phyloP scores from a whole-genome alignment of 1,139 yeast genomes.

The Diutina siamensis region DNA sequence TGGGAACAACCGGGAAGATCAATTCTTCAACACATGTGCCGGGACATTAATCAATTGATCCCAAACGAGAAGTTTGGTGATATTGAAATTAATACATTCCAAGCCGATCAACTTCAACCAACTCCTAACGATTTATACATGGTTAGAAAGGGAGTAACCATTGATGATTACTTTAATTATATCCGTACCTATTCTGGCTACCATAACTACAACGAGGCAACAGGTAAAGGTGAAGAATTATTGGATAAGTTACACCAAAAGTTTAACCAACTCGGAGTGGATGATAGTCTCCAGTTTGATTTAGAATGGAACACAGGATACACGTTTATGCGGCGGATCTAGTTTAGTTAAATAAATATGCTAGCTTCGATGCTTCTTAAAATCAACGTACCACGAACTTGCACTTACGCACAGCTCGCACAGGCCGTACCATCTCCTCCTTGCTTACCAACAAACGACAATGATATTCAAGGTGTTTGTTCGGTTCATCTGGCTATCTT shows the following conservation, averaged over 20 bases:
- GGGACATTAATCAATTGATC: constrained; percentile 20
- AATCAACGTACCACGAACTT: too few relatives aligned
- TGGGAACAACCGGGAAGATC: constrained; percentile 37
- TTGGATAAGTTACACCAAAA: constrained; percentile 16
- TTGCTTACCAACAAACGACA: too few relatives aligned
- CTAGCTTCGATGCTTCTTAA: too few relatives aligned
- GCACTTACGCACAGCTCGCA: too few relatives aligned
- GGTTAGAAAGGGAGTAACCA: constrained; percentile 14
- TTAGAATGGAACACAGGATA: constrained; percentile 32
- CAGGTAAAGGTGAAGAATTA: constrained; percentile 17
- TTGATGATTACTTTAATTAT: constrained; percentile 20
- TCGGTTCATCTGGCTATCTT: constrained; percentile 12
- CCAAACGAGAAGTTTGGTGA: constrained; percentile 21
- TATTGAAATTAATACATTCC: constrained; percentile 17
- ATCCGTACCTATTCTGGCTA: constrained; percentile 27
- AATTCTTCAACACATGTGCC: constrained; percentile 19
- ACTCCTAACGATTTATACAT: constrained; percentile 14
- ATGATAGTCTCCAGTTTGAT: constrained; percentile 19
- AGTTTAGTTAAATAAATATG: too few relatives aligned
- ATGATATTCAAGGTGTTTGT: constrained; percentile 13
- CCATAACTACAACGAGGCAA: constrained; percentile 22
- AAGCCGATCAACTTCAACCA: constrained; percentile 13
- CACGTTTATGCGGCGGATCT: constrained; percentile 16
- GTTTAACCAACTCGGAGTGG: constrained; percentile 22
- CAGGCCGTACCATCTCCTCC: too few relatives aligned